A percentile compares a stretch with the other conserved stretches of the same genome.
phyloP scores from a whole-genome alignment of 108 stramenopile genomes.

The Pseudonitzschia multiseries region DNA sequence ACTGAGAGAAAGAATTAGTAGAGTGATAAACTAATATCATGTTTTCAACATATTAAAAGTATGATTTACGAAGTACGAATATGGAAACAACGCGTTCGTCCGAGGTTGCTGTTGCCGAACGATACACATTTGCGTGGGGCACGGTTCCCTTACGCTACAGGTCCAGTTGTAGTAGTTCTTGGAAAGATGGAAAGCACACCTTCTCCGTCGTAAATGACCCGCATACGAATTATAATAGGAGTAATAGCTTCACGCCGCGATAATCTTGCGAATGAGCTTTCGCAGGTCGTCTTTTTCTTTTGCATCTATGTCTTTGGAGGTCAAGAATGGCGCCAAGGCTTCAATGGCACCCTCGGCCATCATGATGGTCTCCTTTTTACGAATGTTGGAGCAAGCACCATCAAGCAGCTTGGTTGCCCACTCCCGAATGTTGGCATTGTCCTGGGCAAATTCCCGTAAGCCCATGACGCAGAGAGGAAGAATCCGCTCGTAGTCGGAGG shows the following conservation, averaged over 20 bases:
- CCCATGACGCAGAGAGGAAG: conserved; percentile 3
- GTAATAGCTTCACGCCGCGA: not conserved
- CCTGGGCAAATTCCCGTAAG: not conserved
- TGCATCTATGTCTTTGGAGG: not conserved
- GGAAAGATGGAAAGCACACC: too few species aligned
- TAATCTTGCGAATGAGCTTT: conserved; percentile 4
- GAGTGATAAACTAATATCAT: too few species aligned
- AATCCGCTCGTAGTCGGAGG: not conserved
- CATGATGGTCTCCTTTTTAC: not conserved
- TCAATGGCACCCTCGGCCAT: conserved; percentile 5
- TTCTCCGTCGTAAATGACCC: too few species aligned
- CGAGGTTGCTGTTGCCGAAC: not conserved
- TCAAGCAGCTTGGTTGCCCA: conserved; percentile 2
- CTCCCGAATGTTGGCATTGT: conserved; percentile 2
- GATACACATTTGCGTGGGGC: not conserved
- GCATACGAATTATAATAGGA: too few species aligned
- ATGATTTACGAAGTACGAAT: not conserved
- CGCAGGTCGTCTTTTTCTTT: not conserved
- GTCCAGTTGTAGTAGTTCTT: too few species aligned
- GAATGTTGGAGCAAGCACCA: not conserved
- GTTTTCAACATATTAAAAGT: too few species aligned
- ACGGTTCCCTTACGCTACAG: not conserved
- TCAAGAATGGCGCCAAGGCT: not conserved
- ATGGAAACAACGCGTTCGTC: not conserved
- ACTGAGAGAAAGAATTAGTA: too few species aligned